Percentiles rank a stretch among this genome's conserved stretches.
Evolutionary conservation across 108 stramenopile species (phyloP).

Genomic region (Chaetoceros tenuissimus): DNA sequence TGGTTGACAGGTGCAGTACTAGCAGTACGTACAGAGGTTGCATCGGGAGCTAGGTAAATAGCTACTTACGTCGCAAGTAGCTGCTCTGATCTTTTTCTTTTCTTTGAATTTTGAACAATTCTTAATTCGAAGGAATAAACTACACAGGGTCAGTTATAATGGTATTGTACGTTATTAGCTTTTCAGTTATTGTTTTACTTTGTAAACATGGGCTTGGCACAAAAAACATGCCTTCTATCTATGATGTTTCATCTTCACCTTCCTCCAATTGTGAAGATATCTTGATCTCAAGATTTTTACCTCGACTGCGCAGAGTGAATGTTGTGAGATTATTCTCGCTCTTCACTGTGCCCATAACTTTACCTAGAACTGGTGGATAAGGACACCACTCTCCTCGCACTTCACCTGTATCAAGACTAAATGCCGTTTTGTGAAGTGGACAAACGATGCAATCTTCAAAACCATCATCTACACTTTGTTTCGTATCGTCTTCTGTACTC

Average conservation of each 20-base stretch:
- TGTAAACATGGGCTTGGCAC: no score
- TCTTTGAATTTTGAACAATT: no score
- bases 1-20: no score
- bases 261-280: slow-evolving; percentile 11
- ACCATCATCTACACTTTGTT: slow-evolving; percentile 40
- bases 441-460: slow-evolving; percentile 92
- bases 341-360: slow-evolving; percentile 60
- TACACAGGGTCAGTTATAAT: no score
- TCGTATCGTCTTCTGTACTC: not conserved
- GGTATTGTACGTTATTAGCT: no score
- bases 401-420: slow-evolving; percentile 84
- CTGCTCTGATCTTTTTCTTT: no score
- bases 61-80: no score
- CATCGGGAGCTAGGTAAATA: no score
- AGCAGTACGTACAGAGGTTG: no score
- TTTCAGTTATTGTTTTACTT: no score
- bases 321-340: slow-evolving; percentile 44
- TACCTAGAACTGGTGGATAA: slow-evolving; percentile 88
- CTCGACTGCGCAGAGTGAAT: slow-evolving; percentile 66
- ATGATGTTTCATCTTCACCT: not conserved
- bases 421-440: slow-evolving; percentile 90
- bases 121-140: no score
- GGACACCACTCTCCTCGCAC: slow-evolving; percentile 97
- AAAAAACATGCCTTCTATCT: no score
- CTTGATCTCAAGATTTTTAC: slow-evolving; percentile 76